Evolutionary conservation across 2,329 filamentous ascomycete genomes (phyloP), one percentile per base, ranked within the genome.

Genomic region (Penicillium sp.): DNA sequence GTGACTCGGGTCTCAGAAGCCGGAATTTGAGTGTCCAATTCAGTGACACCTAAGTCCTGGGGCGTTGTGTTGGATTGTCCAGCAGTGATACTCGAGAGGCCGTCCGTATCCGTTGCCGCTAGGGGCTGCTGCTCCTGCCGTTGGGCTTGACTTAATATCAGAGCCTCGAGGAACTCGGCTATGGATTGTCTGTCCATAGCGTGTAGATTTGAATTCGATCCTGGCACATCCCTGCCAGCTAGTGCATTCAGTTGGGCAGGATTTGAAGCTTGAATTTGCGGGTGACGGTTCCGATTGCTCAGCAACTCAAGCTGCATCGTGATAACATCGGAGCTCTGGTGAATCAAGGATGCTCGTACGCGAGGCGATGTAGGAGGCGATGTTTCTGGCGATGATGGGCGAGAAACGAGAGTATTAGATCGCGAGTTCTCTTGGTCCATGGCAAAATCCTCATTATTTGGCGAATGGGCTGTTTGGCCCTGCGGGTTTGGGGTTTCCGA

Each of bases 231-330:
- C 40, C 56, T 61, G 22, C 56, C 58, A 5, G 54, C 33, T 33
- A 59, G 50, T 11, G 61, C 47, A 51, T 53, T 59, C 38, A 49
- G 47, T 41, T 64, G 61, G 16, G 56, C 41, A 38, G 44, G 53
- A 26, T 35, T 38, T 14, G 50, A 47, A 17, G 44, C 48, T 11
- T 65, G 61, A 22, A 59, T 55, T 26, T 66, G 62, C 3, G 61
- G 30, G 33, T 62, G 65, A 33, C 65, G 53, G 48, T 62, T 66
- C 33, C 68, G 72, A 50, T 69, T 71, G 9, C 69, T 69, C 43
- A 76, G 53, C 9, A 77, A 60, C 48, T 77, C 74, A 37, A 77
- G 58, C 47, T 77, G 74, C 75, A 77, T 77, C 4, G 75, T 77
- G 44, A 77, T 75, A 2, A 75, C 67, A 55, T 76, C 74, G 1